Evolutionary conservation across 208 protist species (phyloP).

Genomic region (Wallacemonas sp.): DNA sequence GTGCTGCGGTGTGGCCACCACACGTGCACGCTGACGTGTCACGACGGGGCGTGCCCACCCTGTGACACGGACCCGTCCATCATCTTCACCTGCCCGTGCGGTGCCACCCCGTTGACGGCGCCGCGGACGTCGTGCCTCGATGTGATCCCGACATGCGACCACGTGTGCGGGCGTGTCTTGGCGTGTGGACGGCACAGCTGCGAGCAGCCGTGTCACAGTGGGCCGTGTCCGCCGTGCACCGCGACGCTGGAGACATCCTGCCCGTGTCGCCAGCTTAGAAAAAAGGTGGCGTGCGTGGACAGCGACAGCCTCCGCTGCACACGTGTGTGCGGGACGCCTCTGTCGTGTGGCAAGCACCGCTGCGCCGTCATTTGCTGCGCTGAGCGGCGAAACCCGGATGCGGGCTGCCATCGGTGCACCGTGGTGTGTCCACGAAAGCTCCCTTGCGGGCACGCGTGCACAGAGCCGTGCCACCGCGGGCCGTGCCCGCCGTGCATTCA

Average conservation of each 20-base stretch:
- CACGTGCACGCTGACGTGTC: slow-evolving; percentile 53
- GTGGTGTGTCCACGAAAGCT: slow-evolving; percentile 59
- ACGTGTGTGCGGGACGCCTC: slow-evolving; percentile 58
- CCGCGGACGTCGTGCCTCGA: slow-evolving; percentile 47
- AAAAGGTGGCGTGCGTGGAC: slow-evolving; percentile 49
- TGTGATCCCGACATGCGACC: slow-evolving; percentile 61
- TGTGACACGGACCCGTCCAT: slow-evolving; percentile 51
- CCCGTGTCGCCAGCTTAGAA: slow-evolving; percentile 49
- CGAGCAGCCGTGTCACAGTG: slow-evolving; percentile 49
- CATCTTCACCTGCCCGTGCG: slow-evolving; percentile 70
- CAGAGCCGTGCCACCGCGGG: slow-evolving; percentile 63
- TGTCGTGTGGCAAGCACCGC: slow-evolving; percentile 76
- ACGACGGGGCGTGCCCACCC: slow-evolving; percentile 57
- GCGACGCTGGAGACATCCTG: slow-evolving; percentile 40
- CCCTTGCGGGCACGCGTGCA: slow-evolving; percentile 71
- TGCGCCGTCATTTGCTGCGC: slow-evolving; percentile 64
- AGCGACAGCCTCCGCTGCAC: slow-evolving; percentile 44
- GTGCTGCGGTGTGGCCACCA: slow-evolving; percentile 54
- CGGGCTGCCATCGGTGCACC: slow-evolving; percentile 47
- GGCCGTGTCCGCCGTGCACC: slow-evolving; percentile 47
- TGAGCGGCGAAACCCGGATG: slow-evolving; percentile 40
- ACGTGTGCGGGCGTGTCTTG: slow-evolving; percentile 59
- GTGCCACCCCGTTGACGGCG: slow-evolving; percentile 25
- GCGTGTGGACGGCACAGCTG: slow-evolving; percentile 64
- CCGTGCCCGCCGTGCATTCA: slow-evolving; percentile 68